These are phyloP conservation scores for Ophiognomonia clavigignenti-juglandacearum DNA, from an alignment of 2,329 filamentous ascomycete species.

Conservation along the genomic window DNA sequence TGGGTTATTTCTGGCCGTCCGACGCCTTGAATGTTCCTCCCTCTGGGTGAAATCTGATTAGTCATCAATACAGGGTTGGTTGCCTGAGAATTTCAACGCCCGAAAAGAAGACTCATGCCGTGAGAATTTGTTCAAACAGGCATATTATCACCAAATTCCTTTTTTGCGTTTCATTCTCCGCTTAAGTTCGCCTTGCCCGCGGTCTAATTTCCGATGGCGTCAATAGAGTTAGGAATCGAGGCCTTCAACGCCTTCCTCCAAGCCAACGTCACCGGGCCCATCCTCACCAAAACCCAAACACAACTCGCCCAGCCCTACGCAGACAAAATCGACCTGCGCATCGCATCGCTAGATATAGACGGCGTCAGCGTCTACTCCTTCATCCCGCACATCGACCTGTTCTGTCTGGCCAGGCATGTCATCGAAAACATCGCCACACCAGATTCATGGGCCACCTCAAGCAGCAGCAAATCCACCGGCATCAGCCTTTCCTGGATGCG, in stretches of 20 bases:
- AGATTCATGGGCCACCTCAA: constrained; percentile 29
- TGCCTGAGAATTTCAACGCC: no score
- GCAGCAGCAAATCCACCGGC: neutral
- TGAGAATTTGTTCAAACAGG: no score
- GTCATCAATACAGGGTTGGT: no score
- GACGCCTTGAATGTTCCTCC: no score
- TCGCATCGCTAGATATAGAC: constrained; percentile 70
- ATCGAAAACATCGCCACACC: constrained; percentile 27
- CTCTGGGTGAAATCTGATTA: no score
- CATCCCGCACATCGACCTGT: constrained; percentile 78
- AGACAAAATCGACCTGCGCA: constrained; percentile 45
- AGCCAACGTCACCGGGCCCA: constrained; percentile 81
- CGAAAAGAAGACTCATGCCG: no score
- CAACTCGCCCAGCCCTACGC: constrained; percentile 10
- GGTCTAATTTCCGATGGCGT: no score
- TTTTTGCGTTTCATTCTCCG: no score
- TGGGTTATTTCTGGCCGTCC: no score
- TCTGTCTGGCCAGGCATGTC: constrained; percentile 63
- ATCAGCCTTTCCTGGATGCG: constrained; percentile 53
- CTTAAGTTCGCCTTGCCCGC: no score
- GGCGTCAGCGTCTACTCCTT: constrained; percentile 82
- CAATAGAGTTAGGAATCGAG: constrained; percentile 53
- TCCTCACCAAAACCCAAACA: constrained; percentile 41
- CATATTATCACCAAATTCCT: no score
- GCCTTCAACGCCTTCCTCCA: constrained; percentile 78